Conservation (phyloP, 768 basidiomycete genomes). For the Suillus luteus region DNA sequence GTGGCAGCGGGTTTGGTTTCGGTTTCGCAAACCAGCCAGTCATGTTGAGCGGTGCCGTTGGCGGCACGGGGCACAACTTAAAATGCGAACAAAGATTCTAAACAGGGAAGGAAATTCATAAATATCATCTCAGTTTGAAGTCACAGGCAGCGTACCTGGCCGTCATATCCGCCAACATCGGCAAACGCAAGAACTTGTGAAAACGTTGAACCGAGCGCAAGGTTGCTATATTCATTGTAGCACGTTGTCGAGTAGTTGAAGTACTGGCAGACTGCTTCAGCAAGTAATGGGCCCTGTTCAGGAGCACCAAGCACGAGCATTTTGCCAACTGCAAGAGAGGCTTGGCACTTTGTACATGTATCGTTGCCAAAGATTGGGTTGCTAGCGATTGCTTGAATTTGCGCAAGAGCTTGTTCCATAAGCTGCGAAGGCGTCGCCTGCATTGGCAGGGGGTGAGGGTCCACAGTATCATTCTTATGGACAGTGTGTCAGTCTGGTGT, state of each 20-base stretch:
- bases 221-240: conserved; percentile 33
- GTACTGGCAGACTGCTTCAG: conserved; percentile 43
- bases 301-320: conserved; percentile 46
- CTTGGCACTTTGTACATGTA: conserved; percentile 43
- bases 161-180: conserved; percentile 50
- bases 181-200: conserved; percentile 51
- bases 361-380: conserved; percentile 40
- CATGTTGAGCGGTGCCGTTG: conserved; percentile 44
- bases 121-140: not conserved
- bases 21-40: conserved; percentile 53
- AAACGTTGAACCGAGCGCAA: conserved; percentile 44
- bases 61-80: conserved; percentile 39
- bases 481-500: not conserved
- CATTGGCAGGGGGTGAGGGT: conserved; percentile 47
- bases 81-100: conserved; percentile 39
- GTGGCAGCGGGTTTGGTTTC: conserved; percentile 48
- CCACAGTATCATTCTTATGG: conserved; percentile 42
- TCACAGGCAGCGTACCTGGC: conserved; percentile 37
- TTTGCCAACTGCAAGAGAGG: conserved; percentile 41
- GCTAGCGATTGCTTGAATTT: conserved; percentile 40
- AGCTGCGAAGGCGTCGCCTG: conserved; percentile 36
- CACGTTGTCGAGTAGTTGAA: conserved; percentile 42
- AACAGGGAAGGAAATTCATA: not conserved
- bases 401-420: conserved; percentile 39
- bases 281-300: conserved; percentile 43